These are phyloP conservation scores for Inonotus obliquus DNA, from an alignment of 1,284 basidiomycete genomes.

Conservation along the genomic window DNA sequence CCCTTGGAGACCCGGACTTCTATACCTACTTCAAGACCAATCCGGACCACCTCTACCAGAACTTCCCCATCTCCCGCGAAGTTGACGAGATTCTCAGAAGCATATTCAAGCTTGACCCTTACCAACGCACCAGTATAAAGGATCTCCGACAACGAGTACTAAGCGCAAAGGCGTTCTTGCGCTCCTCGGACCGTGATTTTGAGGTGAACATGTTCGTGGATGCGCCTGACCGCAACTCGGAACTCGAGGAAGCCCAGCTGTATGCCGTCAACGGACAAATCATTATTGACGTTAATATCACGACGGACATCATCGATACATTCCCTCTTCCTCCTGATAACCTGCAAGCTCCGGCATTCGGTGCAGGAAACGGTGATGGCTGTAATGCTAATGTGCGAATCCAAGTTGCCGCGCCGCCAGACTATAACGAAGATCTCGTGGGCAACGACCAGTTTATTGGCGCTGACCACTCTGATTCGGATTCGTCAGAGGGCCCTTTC, in stretches of 20 bases:
- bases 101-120: constrained; percentile 73
- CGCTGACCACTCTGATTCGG: background rate
- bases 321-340: background rate
- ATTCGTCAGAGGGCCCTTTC: background rate
- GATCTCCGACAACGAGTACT: constrained; percentile 69
- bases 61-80: constrained; percentile 52
- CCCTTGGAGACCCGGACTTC: background rate
- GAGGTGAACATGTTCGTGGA: background rate
- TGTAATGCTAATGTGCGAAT: too few relatives aligned
- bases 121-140: constrained; percentile 60
- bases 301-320: background rate
- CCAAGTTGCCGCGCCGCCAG: background rate
- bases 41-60: constrained; percentile 67
- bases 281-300: background rate
- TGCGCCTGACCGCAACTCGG: background rate
- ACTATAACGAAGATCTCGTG: background rate
- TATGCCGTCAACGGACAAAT: background rate
- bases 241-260: background rate
- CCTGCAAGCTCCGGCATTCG: background rate
- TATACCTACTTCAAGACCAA: constrained; percentile 69
- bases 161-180: background rate
- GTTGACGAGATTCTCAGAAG: constrained; percentile 62
- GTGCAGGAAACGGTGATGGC: too few relatives aligned
- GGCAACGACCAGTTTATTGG: background rate
- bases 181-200: too few relatives aligned